Evolutionary conservation across 257 asterid species (phyloP).

Genomic region (Echium plantagineum): DNA sequence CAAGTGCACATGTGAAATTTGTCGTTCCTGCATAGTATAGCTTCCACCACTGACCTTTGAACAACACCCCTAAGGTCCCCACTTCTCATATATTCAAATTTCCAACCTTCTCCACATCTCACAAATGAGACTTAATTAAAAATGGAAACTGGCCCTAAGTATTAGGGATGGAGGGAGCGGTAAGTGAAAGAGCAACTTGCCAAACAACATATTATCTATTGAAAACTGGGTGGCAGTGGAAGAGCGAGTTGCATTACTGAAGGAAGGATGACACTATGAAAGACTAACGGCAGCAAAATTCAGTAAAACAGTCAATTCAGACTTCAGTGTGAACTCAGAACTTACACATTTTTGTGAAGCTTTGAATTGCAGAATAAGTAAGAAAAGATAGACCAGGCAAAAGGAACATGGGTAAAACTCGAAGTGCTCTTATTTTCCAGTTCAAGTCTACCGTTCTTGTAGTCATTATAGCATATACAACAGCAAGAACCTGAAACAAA

Average conservation of each 20-base stretch:
- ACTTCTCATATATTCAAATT: too few relatives aligned
- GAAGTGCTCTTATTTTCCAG: constrained; percentile 80
- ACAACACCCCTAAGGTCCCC: too few relatives aligned
- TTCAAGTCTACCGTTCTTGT: constrained; percentile 59
- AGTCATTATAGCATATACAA: constrained; percentile 69
- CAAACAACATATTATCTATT: too few relatives aligned
- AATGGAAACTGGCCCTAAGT: too few relatives aligned
- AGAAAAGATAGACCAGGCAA: constrained; percentile 51
- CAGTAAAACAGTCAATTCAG: background rate
- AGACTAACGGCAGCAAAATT: too few relatives aligned
- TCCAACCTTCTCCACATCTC: too few relatives aligned
- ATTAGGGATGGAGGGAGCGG: too few relatives aligned
- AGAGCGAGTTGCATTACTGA: background rate
- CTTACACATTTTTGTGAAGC: constrained; percentile 78
- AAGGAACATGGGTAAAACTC: constrained; percentile 80
- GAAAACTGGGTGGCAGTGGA: background rate
- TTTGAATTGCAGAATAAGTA: constrained; percentile 37
- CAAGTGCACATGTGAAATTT: too few relatives aligned
- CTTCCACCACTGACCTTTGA: too few relatives aligned
- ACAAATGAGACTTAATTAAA: too few relatives aligned
- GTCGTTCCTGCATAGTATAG: too few relatives aligned
- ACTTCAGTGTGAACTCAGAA: background rate
- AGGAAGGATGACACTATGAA: too few relatives aligned
- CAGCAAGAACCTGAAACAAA: constrained; percentile 62
- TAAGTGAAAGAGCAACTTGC: background rate